These are phyloP conservation scores for Cardamine occulta DNA, from an alignment of 345 rosid genomes.

Conservation along the genomic window DNA sequence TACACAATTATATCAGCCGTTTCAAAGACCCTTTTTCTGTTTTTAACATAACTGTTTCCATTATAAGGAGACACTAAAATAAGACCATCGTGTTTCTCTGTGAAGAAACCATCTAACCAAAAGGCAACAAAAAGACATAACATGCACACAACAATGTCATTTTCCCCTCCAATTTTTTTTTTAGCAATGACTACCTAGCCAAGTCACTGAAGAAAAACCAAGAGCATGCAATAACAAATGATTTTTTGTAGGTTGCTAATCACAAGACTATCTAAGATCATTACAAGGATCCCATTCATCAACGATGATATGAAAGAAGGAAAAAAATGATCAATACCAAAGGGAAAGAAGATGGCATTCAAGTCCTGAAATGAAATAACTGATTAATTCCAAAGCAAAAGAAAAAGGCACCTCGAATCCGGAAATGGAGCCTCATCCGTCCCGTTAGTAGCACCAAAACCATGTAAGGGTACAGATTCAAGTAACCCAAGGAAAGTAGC, in stretches of 20 bases:
- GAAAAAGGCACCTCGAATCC: conserved; percentile 58
- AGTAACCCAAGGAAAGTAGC: conserved; percentile 79
- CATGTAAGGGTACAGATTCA: conserved; percentile 81
- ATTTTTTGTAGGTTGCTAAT: conserved; percentile 4
- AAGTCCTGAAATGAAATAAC: background rate
- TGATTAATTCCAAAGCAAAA: conserved; percentile 20
- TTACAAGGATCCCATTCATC: conserved; percentile 17
- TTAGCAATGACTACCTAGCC: conserved; percentile 13
- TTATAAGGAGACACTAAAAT: conserved; percentile 7
- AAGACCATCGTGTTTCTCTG: conserved; percentile 9
- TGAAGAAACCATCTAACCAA: conserved; percentile 26
- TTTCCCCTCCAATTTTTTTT: conserved; percentile 2
- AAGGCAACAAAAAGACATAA: conserved; percentile 22
- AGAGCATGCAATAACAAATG: conserved; percentile 19
- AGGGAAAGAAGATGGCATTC: background rate
- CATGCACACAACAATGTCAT: background rate
- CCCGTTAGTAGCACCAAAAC: conserved; percentile 60
- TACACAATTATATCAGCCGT: conserved; percentile 11
- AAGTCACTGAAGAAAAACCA: conserved; percentile 8
- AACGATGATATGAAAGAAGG: conserved; percentile 24
- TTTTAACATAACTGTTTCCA: conserved; percentile 3
- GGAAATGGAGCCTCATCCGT: conserved; percentile 60
- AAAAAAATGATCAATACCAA: background rate
- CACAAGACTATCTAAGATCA: conserved; percentile 23
- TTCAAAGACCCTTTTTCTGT: background rate